Percentiles rank a stretch among this genome's conserved stretches.
phyloP scores from a whole-genome alignment of 1,139 yeast genomes.

The Geotrichum cucujoidarum region DNA sequence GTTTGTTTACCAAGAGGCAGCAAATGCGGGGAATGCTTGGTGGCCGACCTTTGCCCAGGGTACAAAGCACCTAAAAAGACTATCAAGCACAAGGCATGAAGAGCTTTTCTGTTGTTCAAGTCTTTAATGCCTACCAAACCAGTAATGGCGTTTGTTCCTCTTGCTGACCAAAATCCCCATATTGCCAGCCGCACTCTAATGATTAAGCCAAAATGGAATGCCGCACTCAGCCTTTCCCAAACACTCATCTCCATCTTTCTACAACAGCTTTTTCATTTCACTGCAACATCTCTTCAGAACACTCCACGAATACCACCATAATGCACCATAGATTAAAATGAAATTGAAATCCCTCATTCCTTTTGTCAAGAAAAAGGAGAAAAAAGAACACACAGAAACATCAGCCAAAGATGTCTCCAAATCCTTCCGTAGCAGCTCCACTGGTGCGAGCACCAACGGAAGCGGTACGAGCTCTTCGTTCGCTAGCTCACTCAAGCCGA shows the following conservation, averaged over 20 bases:
- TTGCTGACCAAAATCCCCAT: not conserved
- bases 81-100: not conserved
- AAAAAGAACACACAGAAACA: not conserved
- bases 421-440: constrained; percentile 4
- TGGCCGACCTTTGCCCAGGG: constrained; percentile 51
- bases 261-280: too few species aligned
- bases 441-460: not conserved
- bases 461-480: not conserved
- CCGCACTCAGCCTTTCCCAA: too few species aligned
- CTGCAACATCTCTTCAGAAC: too few species aligned
- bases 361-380: constrained; percentile 4
- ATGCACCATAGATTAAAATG: too few species aligned
- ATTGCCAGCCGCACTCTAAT: not conserved
- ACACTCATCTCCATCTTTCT: too few species aligned
- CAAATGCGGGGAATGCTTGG: constrained; percentile 69
- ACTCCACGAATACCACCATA: too few species aligned
- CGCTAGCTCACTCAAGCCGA: not conserved
- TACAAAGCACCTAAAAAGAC: too few species aligned
- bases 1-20: constrained; percentile 70
- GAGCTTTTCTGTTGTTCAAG: not conserved
- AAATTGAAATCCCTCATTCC: constrained; percentile 1
- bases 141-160: too few species aligned
- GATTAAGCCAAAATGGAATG: too few species aligned
- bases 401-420: not conserved
- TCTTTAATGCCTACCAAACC: too few species aligned